Evolutionary conservation across 2,329 filamentous ascomycete genomes (phyloP).

Genomic region (Colletotrichum coccodes): DNA sequence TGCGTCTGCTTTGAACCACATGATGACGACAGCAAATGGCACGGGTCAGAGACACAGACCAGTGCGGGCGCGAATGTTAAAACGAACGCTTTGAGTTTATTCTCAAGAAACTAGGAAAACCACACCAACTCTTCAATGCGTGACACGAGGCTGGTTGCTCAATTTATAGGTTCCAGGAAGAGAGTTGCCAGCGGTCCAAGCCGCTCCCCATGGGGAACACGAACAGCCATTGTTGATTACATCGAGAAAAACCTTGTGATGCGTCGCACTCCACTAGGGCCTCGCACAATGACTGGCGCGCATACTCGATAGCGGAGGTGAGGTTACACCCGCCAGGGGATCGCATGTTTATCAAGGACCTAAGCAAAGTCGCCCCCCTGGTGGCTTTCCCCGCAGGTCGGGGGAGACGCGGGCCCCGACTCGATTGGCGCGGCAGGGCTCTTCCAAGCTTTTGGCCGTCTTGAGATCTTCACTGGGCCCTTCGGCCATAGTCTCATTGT

Average conservation of each 20-base stretch:
- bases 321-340: conserved; percentile 15
- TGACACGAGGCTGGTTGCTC: neutral
- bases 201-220: neutral
- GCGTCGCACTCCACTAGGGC: neutral
- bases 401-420: neutral
- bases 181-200: no score
- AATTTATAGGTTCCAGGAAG: neutral
- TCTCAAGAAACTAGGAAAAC: neutral
- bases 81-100: neutral
- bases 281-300: conserved; percentile 19
- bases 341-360: neutral
- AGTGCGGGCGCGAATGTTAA: neutral
- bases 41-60: neutral
- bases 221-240: neutral
- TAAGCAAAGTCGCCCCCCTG: neutral
- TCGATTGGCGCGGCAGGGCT: conserved; percentile 25
- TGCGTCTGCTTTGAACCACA: conserved; percentile 7
- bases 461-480: neutral
- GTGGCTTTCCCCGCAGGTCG: conserved; percentile 3
- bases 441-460: neutral
- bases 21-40: neutral
- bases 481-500: neutral
- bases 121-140: neutral
- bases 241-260: neutral
- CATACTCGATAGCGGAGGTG: conserved; percentile 12